Percentiles rank a stretch among this genome's conserved stretches.
Conservation (phyloP, 805 yeast genomes). For the Wickerhamia fluorescens region DNA sequence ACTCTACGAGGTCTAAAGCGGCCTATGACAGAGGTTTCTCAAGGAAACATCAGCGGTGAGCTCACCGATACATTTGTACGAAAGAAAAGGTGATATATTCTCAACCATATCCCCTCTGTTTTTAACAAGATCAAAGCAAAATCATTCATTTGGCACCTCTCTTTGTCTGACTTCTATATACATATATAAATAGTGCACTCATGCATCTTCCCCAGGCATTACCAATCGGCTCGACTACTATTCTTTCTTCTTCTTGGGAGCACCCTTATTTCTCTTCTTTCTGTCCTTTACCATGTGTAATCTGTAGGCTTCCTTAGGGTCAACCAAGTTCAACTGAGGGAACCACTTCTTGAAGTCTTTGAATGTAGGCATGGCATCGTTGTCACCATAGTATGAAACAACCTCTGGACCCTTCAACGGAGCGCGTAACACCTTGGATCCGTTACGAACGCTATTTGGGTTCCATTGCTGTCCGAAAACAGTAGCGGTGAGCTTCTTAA, state of each 20-base stretch:
- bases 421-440: constrained; percentile 59
- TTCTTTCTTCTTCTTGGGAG: constrained; percentile 60
- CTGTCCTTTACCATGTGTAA: constrained; percentile 53
- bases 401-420: constrained; percentile 70
- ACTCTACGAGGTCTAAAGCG: no score
- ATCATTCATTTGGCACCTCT: no score
- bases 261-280: constrained; percentile 85
- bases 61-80: no score
- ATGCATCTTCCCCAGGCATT: no score
- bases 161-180: no score
- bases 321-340: constrained; percentile 45
- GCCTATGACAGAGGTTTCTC: no score
- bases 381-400: constrained; percentile 62
- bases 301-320: constrained; percentile 67
- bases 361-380: constrained; percentile 60
- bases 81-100: no score
- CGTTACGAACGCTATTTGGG: constrained; percentile 61
- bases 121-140: no score
- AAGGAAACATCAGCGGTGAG: no score
- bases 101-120: no score
- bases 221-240: no score
- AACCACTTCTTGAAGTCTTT: constrained; percentile 50
- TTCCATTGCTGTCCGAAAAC: constrained; percentile 68
- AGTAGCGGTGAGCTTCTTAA: constrained; percentile 53
- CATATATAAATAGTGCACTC: no score